Percentiles rank a stretch among this genome's conserved stretches.
phyloP scores from a whole-genome alignment of 257 asterid species.

The Solanum okadae region DNA sequence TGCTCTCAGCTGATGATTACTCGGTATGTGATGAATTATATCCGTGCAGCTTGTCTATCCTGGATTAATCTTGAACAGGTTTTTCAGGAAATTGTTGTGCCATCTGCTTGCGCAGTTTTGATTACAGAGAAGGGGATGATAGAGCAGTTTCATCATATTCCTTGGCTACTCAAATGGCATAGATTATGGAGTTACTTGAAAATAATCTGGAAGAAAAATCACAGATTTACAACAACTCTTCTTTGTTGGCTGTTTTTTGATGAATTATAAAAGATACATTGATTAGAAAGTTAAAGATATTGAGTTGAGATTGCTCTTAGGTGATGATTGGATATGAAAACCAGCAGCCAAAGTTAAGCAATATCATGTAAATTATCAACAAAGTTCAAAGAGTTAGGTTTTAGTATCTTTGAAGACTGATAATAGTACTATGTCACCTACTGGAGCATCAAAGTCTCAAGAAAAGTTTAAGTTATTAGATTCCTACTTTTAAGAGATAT shows the following conservation, averaged over 20 bases:
- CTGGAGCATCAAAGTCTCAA: conserved; percentile 40
- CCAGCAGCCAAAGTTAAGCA: conserved; percentile 62
- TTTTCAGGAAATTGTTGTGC: not conserved
- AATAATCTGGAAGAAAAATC: not conserved
- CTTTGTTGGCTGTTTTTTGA: not conserved
- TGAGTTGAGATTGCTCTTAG: conserved; percentile 51
- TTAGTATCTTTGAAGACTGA: conserved; percentile 61
- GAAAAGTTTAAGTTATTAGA: conserved; percentile 73
- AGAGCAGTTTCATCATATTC: not conserved
- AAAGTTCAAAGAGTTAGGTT: conserved; percentile 84
- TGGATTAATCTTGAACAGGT: not conserved
- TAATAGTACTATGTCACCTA: conserved; percentile 40
- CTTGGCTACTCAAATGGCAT: not conserved
- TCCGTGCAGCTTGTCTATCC: not conserved
- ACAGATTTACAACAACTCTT: not conserved
- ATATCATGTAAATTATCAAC: conserved; percentile 67
- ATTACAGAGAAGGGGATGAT: not conserved
- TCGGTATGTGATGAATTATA: not conserved
- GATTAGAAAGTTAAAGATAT: not conserved
- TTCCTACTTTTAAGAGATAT: conserved; percentile 62
- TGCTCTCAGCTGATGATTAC: not conserved
- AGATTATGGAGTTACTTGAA: not conserved
- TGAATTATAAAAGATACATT: not conserved
- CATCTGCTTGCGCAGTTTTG: not conserved
- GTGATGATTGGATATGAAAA: conserved; percentile 78